phyloP scores from a whole-genome alignment of 2,329 filamentous ascomycete species.

The Verticillium dahliae region DNA sequence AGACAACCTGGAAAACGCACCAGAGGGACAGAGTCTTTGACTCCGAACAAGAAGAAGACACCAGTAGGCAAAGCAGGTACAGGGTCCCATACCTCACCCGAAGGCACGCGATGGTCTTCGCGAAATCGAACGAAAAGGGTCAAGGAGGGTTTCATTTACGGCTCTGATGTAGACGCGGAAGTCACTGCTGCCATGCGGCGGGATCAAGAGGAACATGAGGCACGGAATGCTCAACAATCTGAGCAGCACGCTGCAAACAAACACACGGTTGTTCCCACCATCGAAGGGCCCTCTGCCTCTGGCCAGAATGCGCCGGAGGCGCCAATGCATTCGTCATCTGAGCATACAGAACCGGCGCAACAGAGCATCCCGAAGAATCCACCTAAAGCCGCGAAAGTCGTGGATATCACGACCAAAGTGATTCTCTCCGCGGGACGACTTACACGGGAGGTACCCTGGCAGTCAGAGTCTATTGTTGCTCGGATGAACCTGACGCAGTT shows the following conservation, averaged over 20 bases:
- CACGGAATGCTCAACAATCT: too few relatives aligned
- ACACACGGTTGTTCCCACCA: too few relatives aligned
- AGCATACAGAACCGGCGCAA: neutral
- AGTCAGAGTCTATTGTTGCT: neutral
- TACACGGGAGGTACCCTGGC: neutral
- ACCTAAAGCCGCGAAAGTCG: too few relatives aligned
- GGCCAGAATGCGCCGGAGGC: neutral
- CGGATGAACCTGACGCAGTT: neutral
- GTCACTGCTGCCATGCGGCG: too few relatives aligned
- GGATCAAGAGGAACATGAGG: too few relatives aligned
- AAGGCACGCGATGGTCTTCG: neutral
- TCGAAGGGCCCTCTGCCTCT: too few relatives aligned
- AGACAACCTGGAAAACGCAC: neutral
- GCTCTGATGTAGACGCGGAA: neutral
- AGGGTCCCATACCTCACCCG: neutral
- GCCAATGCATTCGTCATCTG: neutral
- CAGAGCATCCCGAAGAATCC: too few relatives aligned
- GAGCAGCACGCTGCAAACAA: too few relatives aligned
- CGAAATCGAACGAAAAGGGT: neutral
- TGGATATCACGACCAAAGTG: neutral
- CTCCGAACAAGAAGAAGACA: neutral
- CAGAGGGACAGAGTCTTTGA: neutral
- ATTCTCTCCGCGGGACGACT: neutral
- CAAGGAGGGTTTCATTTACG: neutral
- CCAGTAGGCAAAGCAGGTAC: neutral